phyloP scores from a whole-genome alignment of 495 filamentous ascomycete genomes.

The Pyrenula aspistea region DNA sequence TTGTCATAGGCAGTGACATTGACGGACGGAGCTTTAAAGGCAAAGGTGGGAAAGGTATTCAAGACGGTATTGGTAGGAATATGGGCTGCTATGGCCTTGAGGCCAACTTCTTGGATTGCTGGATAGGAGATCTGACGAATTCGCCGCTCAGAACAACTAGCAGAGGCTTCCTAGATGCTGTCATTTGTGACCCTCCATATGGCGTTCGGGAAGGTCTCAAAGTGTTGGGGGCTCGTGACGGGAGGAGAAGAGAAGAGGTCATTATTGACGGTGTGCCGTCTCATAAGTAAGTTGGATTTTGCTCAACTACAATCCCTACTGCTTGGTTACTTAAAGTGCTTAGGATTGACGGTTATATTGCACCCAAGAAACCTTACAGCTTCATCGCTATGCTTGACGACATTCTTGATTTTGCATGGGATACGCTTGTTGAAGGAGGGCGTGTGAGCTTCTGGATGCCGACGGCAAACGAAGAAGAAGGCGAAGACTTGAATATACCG shows the following conservation, averaged over 20 bases:
- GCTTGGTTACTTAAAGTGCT: too few relatives aligned
- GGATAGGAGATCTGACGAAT: slow-evolving; percentile 83
- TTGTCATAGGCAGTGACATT: slow-evolving; percentile 77
- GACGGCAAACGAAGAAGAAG: slow-evolving; percentile 64
- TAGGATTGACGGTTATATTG: slow-evolving; percentile 66
- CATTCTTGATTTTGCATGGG: slow-evolving; percentile 69
- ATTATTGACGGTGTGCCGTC: slow-evolving; percentile 57
- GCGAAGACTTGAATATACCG: slow-evolving; percentile 59
- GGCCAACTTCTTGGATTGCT: slow-evolving; percentile 55
- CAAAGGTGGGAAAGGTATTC: slow-evolving; percentile 26
- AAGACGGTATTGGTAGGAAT: slow-evolving; percentile 53
- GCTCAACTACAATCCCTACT: too few relatives aligned
- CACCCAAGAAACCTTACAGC: slow-evolving; percentile 83
- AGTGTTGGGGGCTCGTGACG: slow-evolving; percentile 70
- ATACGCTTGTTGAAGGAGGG: slow-evolving; percentile 69
- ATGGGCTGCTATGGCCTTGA: slow-evolving; percentile 72
- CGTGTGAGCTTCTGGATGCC: slow-evolving; percentile 96
- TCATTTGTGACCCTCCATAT: slow-evolving; percentile 96
- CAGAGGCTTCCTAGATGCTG: slow-evolving; percentile 64
- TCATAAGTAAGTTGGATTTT: slow-evolving; percentile 55
- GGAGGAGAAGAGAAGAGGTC: slow-evolving; percentile 41
- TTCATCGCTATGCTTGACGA: slow-evolving; percentile 83
- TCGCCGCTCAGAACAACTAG: slow-evolving; percentile 49
- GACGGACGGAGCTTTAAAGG: slow-evolving; percentile 81
- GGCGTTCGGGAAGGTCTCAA: slow-evolving; percentile 89